Evolutionary conservation across 164 flowering plant genomes (phyloP), one percentile per base, ranked within the genome.

Genomic region (grape (Vitis vinifera)): DNA sequence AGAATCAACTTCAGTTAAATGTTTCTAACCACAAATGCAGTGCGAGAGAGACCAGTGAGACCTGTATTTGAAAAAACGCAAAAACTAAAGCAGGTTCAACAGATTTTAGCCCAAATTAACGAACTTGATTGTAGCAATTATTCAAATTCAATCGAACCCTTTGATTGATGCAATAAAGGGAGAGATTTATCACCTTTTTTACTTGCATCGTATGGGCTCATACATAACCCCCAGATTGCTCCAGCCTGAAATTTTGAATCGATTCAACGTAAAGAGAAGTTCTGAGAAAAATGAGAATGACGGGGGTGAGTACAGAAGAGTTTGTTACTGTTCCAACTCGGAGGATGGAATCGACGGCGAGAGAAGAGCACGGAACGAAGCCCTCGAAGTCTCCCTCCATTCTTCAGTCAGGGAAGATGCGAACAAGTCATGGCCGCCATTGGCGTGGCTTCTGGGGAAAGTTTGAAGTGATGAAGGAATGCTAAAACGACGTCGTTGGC

Each of bases 351-450:
- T 88, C 89, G 50, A 86, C 90, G 63, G 88, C 86, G 72, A 86
- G 72, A 60, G 94, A 86, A 62, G 94, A 85, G 71, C 94, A 91
- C 0, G 97, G 97, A 49, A 85, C 61, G 29, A 68, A 81, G 73
- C 65, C 80, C 61, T 29, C n/a, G 53, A 73, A 61, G 6, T 78
- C 82, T 64, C 66, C 83, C 37, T 84, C 88, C 91, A 89, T 89
- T 59, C 62, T 19, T n/a, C 4, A 15, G 29, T n/a, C 44, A 6
- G 44, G 44, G 44, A 37, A 37, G 44, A 37, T 0, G 44, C 44
- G 0, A 7, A 3, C 44, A 6, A 37, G 44, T 37, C 44, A 37
- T 37, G 44, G 44, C 44, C 44, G 44, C 44, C 44, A 37, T 37
- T 3, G 44, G 7, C 44, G 27, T 6, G 44, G 44, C 44, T 37